Base-by-base conservation (phyloP, 148 eudicot species). In the Silene uniflora region DNA sequence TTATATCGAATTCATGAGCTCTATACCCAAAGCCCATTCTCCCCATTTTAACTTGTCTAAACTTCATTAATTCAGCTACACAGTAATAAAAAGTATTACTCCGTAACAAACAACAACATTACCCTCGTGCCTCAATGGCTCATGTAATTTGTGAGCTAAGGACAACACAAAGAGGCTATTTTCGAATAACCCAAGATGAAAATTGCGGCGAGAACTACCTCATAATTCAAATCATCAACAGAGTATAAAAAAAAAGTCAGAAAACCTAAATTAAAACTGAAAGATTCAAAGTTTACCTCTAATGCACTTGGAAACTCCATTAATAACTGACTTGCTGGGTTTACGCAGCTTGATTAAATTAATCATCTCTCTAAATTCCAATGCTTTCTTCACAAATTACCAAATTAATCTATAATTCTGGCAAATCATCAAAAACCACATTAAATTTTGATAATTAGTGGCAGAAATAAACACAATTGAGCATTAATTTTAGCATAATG, bases 341-440 rank as follows among this genome's bases (percentile, higher is more conserved):
- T 68, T 77, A 25, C 90, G 49, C 77, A 71, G 83, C 83, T 78
- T 90, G 82, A 90, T 73, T 66, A 88, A 63, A 83, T 83, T 87
- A 89, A 84, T 87, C 80, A 65, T 73, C 19, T 23, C 67, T 25
- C 21, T 2, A 74, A 39, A 17, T 60, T 25, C 21, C 6, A 74
- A 66, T 18, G 16, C 67, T 10, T 32, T 16, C 9, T 2, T 18
- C 39, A 29, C 32, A 32, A 32, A 11, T 27, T 56, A 12, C 2
- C 63, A 72, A 54, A 29, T 55, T 23, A 7, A 39, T 39, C 7
- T 39, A 39, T 39, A 39, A 39, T 39, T 39, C 44, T 39, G 44
- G 8, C 1, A 39, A 39, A 39, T 7, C 8, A 39, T 14, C n/a
- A 54, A 0, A 54, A 54, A 54, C 59, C 17, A n/a, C n/a, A 54